These are phyloP conservation scores for Hygrophorus pudorinus DNA, from an alignment of 768 basidiomycete genomes.

Conservation along the genomic window DNA sequence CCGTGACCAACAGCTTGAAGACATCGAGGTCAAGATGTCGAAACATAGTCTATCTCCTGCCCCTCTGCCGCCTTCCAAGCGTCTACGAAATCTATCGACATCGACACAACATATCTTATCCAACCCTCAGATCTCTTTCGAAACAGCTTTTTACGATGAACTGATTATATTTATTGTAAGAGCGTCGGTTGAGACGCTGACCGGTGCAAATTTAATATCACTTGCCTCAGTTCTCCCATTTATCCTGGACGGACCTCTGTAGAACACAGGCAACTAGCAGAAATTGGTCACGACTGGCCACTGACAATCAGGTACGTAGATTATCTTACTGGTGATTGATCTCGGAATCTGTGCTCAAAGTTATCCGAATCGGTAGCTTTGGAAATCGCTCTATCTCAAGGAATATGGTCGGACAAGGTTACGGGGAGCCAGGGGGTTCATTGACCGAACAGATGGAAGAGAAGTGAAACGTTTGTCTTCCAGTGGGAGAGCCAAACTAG, in stretches of 20 bases:
- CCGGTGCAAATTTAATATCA: no score
- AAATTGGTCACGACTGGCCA: constrained; percentile 58
- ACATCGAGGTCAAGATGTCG: constrained; percentile 19
- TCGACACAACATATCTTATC: constrained; percentile 4
- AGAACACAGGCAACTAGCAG: constrained; percentile 47
- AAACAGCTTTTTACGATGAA: constrained; percentile 62
- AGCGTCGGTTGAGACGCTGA: no score
- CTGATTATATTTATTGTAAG: constrained; percentile 48
- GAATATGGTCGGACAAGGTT: constrained; percentile 61
- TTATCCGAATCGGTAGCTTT: constrained; percentile 32
- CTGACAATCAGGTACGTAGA: constrained; percentile 49
- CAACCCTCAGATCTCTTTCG: constrained; percentile 28
- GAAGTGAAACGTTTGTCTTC: constrained; percentile 48
- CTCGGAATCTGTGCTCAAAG: neutral
- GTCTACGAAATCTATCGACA: constrained; percentile 25
- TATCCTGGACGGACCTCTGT: constrained; percentile 62
- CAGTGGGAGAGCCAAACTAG: constrained; percentile 28
- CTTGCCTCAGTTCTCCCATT: constrained; percentile 41
- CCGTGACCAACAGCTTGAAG: neutral
- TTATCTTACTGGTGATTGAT: constrained; percentile 4
- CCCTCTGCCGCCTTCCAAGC: constrained; percentile 48
- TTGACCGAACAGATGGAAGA: constrained; percentile 44
- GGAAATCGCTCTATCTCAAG: constrained; percentile 55
- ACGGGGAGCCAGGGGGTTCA: constrained; percentile 56
- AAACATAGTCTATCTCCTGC: constrained; percentile 43